phyloP scores from a whole-genome alignment of 441 rosid species.

The Gossypium davidsonii region DNA sequence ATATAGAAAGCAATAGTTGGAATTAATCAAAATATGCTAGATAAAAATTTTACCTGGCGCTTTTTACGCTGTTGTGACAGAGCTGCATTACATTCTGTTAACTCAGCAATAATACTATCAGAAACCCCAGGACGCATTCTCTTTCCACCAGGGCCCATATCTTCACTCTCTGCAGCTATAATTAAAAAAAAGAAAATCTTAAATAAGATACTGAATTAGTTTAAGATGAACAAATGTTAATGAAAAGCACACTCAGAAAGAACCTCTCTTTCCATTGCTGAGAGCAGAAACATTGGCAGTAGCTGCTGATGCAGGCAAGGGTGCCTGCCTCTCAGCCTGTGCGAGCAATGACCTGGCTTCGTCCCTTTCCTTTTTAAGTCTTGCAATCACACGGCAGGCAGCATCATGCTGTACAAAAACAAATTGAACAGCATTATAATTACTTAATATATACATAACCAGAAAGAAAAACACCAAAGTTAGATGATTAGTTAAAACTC shows the following conservation, averaged over 20 bases:
- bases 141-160: constrained; percentile 62
- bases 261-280: constrained; percentile 92
- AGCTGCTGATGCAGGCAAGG: constrained; percentile 42
- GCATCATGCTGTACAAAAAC: constrained; percentile 62
- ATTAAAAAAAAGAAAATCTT: constrained; percentile 12
- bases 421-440: background rate
- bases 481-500: background rate
- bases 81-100: constrained; percentile 79
- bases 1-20: background rate
- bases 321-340: constrained; percentile 76
- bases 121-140: constrained; percentile 76
- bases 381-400: constrained; percentile 98
- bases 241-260: constrained; percentile 10
- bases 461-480: background rate
- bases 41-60: constrained; percentile 60
- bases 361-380: constrained; percentile 92
- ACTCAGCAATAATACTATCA: constrained; percentile 49
- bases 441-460: background rate
- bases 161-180: constrained; percentile 58
- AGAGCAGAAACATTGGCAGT: constrained; percentile 44
- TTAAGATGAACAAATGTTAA: background rate
- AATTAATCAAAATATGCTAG: background rate
- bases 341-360: constrained; percentile 84
- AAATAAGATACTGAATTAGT: constrained; percentile 16
- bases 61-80: constrained; percentile 92